These are phyloP conservation scores for Babesia bovis DNA, from an alignment of 169 alveolate genomes.

Conservation along the genomic window DNA sequence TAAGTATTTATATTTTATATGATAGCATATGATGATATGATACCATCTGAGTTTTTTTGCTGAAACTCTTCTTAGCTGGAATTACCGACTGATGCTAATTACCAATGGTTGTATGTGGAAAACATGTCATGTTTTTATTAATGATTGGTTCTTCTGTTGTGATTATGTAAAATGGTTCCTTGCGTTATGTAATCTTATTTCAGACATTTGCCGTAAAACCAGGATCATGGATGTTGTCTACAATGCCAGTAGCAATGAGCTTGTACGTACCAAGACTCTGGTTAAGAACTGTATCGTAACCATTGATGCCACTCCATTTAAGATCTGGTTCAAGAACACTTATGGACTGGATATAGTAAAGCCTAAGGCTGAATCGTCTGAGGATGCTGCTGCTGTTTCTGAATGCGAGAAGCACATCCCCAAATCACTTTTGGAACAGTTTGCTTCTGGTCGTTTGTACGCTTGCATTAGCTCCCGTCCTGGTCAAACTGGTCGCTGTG, in stretches of 20 bases:
- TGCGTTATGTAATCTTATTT: background rate
- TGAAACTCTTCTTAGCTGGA: slow-evolving; percentile 68
- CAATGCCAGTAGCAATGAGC: slow-evolving; percentile 99
- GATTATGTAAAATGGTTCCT: too few relatives aligned
- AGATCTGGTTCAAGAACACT: slow-evolving; percentile 89
- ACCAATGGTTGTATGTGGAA: background rate
- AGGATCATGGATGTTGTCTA: slow-evolving; percentile 97
- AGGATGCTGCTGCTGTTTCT: slow-evolving; percentile 75
- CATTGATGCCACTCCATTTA: slow-evolving; percentile 99
- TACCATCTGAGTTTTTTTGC: slow-evolving; percentile 34
- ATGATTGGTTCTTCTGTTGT: too few relatives aligned
- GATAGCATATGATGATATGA: slow-evolving; percentile 38
- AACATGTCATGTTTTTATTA: too few relatives aligned
- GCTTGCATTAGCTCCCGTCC: slow-evolving; percentile 94
- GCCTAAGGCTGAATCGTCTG: slow-evolving; percentile 43
- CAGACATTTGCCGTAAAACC: slow-evolving; percentile 86
- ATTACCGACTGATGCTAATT: slow-evolving; percentile 70
- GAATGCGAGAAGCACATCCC: slow-evolving; percentile 46
- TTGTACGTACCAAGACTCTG: slow-evolving; percentile 98
- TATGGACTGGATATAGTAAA: slow-evolving; percentile 83
- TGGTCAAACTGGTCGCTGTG: slow-evolving; percentile 70
- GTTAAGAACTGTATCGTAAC: slow-evolving; percentile 96
- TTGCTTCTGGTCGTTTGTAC: slow-evolving; percentile 93
- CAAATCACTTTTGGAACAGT: slow-evolving; percentile 90
- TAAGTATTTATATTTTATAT: slow-evolving; percentile 46